Evolutionary conservation across 2,329 filamentous ascomycete species (phyloP).

Genomic region (Penicillium oxalicum): DNA sequence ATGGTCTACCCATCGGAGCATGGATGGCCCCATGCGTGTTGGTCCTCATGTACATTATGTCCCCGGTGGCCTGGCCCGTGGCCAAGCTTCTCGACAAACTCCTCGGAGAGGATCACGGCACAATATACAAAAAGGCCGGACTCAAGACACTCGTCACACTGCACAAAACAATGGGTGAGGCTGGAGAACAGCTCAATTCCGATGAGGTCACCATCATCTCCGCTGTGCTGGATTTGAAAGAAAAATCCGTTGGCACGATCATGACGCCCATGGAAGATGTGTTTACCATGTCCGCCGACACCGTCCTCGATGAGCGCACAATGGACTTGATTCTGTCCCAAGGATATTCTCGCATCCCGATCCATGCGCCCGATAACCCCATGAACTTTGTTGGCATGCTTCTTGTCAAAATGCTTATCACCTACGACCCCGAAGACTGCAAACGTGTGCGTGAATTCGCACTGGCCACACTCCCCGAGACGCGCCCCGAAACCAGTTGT

Average conservation of each 20-base stretch:
- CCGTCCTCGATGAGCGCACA: slow-evolving; percentile 82
- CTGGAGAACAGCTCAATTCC: slow-evolving; percentile 81
- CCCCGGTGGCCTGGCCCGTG: slow-evolving; percentile 86
- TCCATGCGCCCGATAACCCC: slow-evolving; percentile 76
- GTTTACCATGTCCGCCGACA: slow-evolving; percentile 93
- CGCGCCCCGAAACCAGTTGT: slow-evolving; percentile 89
- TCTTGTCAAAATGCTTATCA: slow-evolving; percentile 96
- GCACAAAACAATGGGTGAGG: slow-evolving; percentile 83
- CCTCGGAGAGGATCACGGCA: slow-evolving; percentile 90
- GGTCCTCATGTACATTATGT: slow-evolving; percentile 83
- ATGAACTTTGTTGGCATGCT: slow-evolving; percentile 96
- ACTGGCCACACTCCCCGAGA: slow-evolving; percentile 89
- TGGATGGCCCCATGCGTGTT: slow-evolving; percentile 88
- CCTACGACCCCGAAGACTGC: slow-evolving; percentile 91
- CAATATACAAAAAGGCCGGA: slow-evolving; percentile 95
- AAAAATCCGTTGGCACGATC: slow-evolving; percentile 87
- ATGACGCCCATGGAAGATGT: slow-evolving; percentile 99
- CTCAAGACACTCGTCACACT: slow-evolving; percentile 93
- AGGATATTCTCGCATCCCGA: slow-evolving; percentile 92
- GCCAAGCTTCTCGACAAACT: slow-evolving; percentile 92
- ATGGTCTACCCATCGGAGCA: slow-evolving; percentile 88
- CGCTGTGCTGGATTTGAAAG: slow-evolving; percentile 90
- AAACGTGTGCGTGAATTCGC: slow-evolving; percentile 84
- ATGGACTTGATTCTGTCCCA: slow-evolving; percentile 92
- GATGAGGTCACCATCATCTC: slow-evolving; percentile 99